Evolutionary conservation across 106 monocot genomes (phyloP).

Genomic region (Dioscorea zingiberensis): DNA sequence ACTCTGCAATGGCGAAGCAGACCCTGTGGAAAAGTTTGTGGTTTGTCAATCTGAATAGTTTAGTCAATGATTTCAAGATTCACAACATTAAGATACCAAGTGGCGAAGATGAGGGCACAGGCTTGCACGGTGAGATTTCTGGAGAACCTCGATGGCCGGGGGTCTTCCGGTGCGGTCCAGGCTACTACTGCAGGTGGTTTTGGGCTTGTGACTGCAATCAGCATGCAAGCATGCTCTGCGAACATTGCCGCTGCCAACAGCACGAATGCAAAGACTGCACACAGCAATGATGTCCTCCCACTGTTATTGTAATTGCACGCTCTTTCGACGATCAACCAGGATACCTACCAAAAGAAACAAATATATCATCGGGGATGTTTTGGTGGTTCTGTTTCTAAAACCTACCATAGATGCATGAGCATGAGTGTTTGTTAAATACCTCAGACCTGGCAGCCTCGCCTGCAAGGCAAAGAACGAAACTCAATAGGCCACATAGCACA

Average conservation of each 20-base stretch:
- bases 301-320: conserved; percentile 60
- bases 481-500: conserved; percentile 53
- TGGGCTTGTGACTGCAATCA: conserved; percentile 47
- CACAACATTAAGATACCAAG: conserved; percentile 34
- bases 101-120: conserved; percentile 57
- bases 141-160: conserved; percentile 8
- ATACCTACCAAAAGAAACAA: no score
- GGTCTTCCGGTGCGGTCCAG: conserved; percentile 12
- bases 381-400: no score
- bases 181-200: conserved; percentile 3
- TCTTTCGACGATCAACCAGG: no score
- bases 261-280: conserved; percentile 55
- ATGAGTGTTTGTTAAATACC: conserved; percentile 22
- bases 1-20: conserved; percentile 69
- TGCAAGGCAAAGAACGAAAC: conserved; percentile 74
- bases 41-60: background rate
- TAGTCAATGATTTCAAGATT: background rate
- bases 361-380: no score
- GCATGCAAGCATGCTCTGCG: conserved; percentile 67
- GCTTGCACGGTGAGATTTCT: conserved; percentile 39
- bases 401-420: no score
- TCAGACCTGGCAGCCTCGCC: conserved; percentile 75
- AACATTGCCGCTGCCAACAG: conserved; percentile 70
- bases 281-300: conserved; percentile 51
- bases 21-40: conserved; percentile 33